Conservation (phyloP, 495 filamentous ascomycete genomes). For the Aspergillus ellipticus region DNA sequence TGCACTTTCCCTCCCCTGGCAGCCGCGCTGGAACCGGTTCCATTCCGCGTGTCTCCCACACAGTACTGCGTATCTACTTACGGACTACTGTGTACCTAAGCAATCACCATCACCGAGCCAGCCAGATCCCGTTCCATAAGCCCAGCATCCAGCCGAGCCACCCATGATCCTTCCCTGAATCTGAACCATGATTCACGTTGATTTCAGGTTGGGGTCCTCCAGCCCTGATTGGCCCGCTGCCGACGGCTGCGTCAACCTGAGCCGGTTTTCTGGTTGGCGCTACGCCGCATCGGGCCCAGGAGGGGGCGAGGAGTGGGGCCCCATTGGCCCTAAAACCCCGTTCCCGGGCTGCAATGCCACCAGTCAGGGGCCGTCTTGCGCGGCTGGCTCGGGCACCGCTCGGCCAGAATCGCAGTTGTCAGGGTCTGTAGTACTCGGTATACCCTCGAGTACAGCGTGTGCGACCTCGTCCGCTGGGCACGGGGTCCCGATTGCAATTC, state of each 20-base stretch:
- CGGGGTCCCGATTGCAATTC: too few relatives aligned
- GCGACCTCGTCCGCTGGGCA: too few relatives aligned
- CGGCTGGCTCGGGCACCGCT: neutral
- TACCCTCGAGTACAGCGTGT: too few relatives aligned
- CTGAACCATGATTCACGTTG: neutral
- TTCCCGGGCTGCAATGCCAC: neutral
- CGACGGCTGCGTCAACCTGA: too few relatives aligned
- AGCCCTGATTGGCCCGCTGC: neutral
- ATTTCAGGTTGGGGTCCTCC: neutral
- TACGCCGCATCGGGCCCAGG: neutral
- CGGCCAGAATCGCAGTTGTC: neutral
- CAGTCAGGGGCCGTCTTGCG: slow-evolving; percentile 1
- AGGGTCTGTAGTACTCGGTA: neutral
- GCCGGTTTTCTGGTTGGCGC: neutral
- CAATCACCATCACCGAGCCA: too few relatives aligned
- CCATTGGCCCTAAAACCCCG: neutral
- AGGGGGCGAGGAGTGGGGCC: neutral
- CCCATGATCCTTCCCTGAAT: neutral
- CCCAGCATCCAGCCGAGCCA: neutral
- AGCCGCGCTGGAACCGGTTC: neutral
- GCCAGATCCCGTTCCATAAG: too few relatives aligned
- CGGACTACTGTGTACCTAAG: too few relatives aligned
- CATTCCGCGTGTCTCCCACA: neutral
- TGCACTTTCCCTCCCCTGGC: neutral
- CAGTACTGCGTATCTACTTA: too few relatives aligned